phyloP scores from a whole-genome alignment of 1,284 basidiomycete genomes.

The Puccinia hordei region DNA sequence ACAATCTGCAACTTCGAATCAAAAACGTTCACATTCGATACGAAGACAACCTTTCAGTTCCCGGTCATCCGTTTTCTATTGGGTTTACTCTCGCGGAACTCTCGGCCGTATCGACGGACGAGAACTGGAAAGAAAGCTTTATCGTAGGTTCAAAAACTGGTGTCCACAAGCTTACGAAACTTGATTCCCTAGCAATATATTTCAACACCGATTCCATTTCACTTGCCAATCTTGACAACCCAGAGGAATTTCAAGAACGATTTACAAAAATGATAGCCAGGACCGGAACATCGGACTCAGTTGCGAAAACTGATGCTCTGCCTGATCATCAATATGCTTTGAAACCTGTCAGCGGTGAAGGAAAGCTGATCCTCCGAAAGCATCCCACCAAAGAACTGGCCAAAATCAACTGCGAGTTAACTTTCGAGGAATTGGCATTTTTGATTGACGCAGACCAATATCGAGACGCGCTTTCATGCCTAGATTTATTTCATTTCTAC shows the following conservation, averaged over 20 bases:
- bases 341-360: slow-evolving; percentile 93
- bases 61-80: slow-evolving; percentile 92
- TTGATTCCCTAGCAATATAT: slow-evolving; percentile 87
- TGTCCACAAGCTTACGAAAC: slow-evolving; percentile 89
- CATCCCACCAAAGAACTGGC: slow-evolving; percentile 73
- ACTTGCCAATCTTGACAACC: slow-evolving; percentile 67
- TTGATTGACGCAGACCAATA: slow-evolving; percentile 93
- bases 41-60: slow-evolving; percentile 90
- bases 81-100: slow-evolving; percentile 91
- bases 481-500: slow-evolving; percentile 98
- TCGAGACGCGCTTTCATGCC: slow-evolving; percentile 84
- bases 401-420: slow-evolving; percentile 82
- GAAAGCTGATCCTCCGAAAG: slow-evolving; percentile 82
- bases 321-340: slow-evolving; percentile 88
- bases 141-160: slow-evolving; percentile 85
- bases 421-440: slow-evolving; percentile 93
- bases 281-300: slow-evolving; percentile 53
- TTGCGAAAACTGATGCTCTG: background rate
- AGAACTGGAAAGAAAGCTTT: slow-evolving; percentile 88
- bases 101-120: slow-evolving; percentile 89
- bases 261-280: slow-evolving; percentile 70
- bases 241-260: slow-evolving; percentile 66
- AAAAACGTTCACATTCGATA: slow-evolving; percentile 95
- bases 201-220: slow-evolving; percentile 91
- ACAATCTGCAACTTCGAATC: slow-evolving; percentile 94